Evolutionary conservation across 495 filamentous ascomycete species (phyloP).

Genomic region (Entonaema liquescens): DNA sequence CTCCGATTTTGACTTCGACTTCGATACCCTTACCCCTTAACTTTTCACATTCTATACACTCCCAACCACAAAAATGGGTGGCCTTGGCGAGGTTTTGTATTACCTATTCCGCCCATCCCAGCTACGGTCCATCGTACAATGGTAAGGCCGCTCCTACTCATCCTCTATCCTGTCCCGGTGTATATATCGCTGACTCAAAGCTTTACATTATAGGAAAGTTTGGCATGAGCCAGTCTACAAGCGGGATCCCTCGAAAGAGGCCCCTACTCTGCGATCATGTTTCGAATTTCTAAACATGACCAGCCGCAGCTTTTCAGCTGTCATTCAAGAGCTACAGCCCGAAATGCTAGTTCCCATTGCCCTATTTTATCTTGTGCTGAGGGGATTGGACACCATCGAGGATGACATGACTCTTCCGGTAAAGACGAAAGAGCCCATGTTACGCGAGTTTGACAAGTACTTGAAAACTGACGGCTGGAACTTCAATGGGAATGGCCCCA

Average conservation of each 20-base stretch:
- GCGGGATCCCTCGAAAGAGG: constrained; percentile 78
- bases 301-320: constrained; percentile 89
- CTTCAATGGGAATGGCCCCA: constrained; percentile 82
- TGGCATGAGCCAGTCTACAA: constrained; percentile 95
- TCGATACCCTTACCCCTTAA: constrained; percentile 8
- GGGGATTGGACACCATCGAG: constrained; percentile 94
- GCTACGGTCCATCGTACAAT: constrained; percentile 89
- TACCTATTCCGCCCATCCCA: constrained; percentile 79
- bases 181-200: constrained; percentile 22
- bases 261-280: constrained; percentile 75
- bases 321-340: constrained; percentile 94
- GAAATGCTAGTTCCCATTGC: constrained; percentile 89
- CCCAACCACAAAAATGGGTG: constrained; percentile 51
- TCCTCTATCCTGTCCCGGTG: background rate
- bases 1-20: too few species aligned
- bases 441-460: constrained; percentile 80
- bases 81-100: constrained; percentile 69
- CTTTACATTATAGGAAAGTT: constrained; percentile 73
- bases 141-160: constrained; percentile 61
- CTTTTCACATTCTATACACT: background rate
- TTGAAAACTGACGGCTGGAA: constrained; percentile 89
- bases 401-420: constrained; percentile 95
- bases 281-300: constrained; percentile 88
- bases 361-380: constrained; percentile 92
- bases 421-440: constrained; percentile 82